Base-by-base conservation (phyloP, 371 early-diverging fungal species). In the Mortierella polycephala region DNA sequence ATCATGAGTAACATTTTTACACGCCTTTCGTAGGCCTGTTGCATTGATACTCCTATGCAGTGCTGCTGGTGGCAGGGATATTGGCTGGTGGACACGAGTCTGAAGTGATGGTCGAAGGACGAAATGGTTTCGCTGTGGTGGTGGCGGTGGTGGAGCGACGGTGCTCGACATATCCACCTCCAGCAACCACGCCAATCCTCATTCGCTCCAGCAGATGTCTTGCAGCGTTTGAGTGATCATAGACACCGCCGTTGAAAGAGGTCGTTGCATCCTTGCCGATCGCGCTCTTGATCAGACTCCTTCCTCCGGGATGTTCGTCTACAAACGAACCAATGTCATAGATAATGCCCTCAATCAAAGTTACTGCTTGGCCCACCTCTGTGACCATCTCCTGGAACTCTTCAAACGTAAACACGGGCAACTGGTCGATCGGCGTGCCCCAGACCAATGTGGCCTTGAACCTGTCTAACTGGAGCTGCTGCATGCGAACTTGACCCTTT, bases 241-340 rank as follows among this genome's bases (percentile, higher is more conserved):
- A 96, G 42, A 96, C 87, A 54, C 92, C 94, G 46, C 96, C 96
- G 57, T 95, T 95, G 83, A 96, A 96, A 0, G 92, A 82, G 9
- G 86, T 86, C 16, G 95, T 92, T 83, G 91, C 90, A 67, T 96
- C 95, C 75, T 93, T 91, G 39, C 69, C 74, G 20, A 74, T 58
- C 13, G 68, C 74, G 44, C 63, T 59, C 4, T 41, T 37, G 44
- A 74, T 74, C 55, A 60, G 40, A 12, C 52, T 55, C 23, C 64
- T 40, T 12, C 97, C 98, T 60, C 96, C 96, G 21, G 98, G 98
- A 71, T 98, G 98, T 55, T 96, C 91, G 46, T 93, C 85, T 74
- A 95, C 89, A 81, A 98, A 98, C 45, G 91, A 75, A 56, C 87
- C 86, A 47, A 98, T 93, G 81, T 98, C 97, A 82, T 97, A 96